phyloP scores from a whole-genome alignment of 352 stramenopile genomes.

The Phytophthora quininea region DNA sequence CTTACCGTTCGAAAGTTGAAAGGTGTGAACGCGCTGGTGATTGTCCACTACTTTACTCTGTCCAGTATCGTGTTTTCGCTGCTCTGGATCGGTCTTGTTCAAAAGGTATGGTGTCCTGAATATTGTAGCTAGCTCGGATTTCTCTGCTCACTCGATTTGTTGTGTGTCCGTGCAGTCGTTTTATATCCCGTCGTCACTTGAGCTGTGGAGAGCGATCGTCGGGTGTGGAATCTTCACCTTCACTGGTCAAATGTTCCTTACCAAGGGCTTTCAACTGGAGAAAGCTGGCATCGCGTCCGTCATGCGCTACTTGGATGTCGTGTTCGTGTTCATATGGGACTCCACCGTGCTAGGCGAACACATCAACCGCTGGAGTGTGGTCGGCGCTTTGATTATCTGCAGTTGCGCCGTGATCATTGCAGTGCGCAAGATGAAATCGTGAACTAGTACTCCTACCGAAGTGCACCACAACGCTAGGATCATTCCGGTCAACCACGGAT shows the following conservation, averaged over 20 bases:
- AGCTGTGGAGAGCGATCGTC: conserved; percentile 42
- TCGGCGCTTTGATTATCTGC: conserved; percentile 54
- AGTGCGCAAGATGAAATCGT: conserved; percentile 39
- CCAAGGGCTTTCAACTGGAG: conserved; percentile 66
- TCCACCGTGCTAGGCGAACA: conserved; percentile 45
- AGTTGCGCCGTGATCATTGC: conserved; percentile 46
- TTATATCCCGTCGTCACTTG: conserved; percentile 24
- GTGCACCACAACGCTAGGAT: conserved; percentile 57
- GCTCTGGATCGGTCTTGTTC: conserved; percentile 40
- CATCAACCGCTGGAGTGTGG: conserved; percentile 53
- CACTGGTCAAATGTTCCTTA: conserved; percentile 55
- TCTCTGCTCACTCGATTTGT: neutral
- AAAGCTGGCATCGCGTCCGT: conserved; percentile 60
- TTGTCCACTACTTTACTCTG: conserved; percentile 60
- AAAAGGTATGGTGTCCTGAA: conserved; percentile 28
- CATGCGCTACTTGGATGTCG: conserved; percentile 74
- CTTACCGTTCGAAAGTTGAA: conserved; percentile 52
- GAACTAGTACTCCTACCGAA: conserved; percentile 36
- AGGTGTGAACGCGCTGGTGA: conserved; percentile 40
- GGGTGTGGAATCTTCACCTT: conserved; percentile 47
- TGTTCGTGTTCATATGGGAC: conserved; percentile 76
- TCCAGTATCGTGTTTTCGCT: conserved; percentile 39
- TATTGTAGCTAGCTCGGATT: conserved; percentile 4
- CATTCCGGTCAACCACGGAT: conserved; percentile 54
- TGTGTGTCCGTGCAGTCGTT: conserved; percentile 18